These are phyloP conservation scores for Dalbergia cultrata DNA, from an alignment of 306 rosid species.

Conservation along the genomic window DNA sequence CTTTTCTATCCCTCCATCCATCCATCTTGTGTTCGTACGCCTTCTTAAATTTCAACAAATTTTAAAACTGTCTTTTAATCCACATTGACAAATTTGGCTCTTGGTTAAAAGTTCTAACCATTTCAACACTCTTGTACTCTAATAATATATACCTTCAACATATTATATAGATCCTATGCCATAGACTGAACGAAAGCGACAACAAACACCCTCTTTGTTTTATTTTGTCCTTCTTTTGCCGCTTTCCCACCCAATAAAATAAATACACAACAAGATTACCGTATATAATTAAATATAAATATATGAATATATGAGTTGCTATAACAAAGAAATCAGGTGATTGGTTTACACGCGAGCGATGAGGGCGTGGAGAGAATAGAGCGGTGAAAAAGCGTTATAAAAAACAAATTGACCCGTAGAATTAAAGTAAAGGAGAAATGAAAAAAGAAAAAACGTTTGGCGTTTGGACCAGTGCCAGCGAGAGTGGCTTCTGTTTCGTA, in stretches of 20 bases:
- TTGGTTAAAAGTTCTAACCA: conserved; percentile 6
- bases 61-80: not conserved
- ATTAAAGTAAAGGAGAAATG: not conserved
- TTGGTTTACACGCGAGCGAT: conserved; percentile 3
- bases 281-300: not conserved
- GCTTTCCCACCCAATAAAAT: not conserved
- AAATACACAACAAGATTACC: not conserved
- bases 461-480: conserved; percentile 46
- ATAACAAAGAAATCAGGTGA: not conserved
- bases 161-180: conserved; percentile 1
- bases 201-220: conserved; percentile 44
- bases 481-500: conserved; percentile 37
- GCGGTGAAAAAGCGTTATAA: conserved; percentile 31
- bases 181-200: conserved; percentile 9
- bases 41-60: not conserved
- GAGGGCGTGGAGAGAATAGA: conserved; percentile 38
- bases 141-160: not conserved
- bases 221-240: conserved; percentile 30
- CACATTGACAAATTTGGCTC: not conserved
- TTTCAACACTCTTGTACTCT: not conserved
- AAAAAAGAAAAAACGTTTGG: conserved; percentile 38
- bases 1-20: not conserved
- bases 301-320: too few relatives aligned
- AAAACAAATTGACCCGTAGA: not conserved
- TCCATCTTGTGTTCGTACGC: not conserved